phyloP scores from a whole-genome alignment of 1,284 basidiomycete species.

The Ganoderma leucocontextum region DNA sequence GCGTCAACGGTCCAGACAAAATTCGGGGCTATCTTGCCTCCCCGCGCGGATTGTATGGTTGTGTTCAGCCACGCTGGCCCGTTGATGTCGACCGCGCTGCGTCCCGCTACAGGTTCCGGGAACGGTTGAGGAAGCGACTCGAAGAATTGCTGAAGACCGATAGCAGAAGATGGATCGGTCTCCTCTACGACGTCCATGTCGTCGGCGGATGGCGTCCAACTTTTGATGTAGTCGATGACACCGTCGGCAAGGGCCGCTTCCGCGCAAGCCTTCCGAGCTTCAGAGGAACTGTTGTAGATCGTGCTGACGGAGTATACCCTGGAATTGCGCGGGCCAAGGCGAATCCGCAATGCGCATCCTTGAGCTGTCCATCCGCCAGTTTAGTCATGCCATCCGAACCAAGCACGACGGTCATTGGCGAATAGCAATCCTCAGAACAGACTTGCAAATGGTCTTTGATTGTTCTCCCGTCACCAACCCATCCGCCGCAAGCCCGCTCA shows the following conservation, averaged over 20 bases:
- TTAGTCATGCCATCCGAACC: slow-evolving; percentile 7
- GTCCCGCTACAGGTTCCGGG: slow-evolving; percentile 56
- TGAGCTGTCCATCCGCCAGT: slow-evolving; percentile 46
- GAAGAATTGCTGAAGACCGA: slow-evolving; percentile 61
- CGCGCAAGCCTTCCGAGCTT: slow-evolving; percentile 64
- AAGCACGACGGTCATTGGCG: neutral
- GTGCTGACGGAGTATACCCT: slow-evolving; percentile 60
- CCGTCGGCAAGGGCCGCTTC: slow-evolving; percentile 56
- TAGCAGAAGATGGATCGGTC: slow-evolving; percentile 15
- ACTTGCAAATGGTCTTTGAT: no score
- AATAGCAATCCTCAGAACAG: no score
- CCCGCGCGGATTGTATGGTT: slow-evolving; percentile 58
- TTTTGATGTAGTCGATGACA: slow-evolving; percentile 62
- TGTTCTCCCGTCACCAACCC: no score
- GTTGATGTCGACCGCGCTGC: slow-evolving; percentile 56
- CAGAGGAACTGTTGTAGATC: slow-evolving; percentile 45
- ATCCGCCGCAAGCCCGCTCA: no score
- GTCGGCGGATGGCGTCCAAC: slow-evolving; percentile 57
- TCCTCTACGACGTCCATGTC: slow-evolving; percentile 24
- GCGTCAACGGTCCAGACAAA: slow-evolving; percentile 56
- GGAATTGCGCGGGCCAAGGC: slow-evolving; percentile 54
- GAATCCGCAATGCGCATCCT: slow-evolving; percentile 64
- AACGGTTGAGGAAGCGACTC: slow-evolving; percentile 66
- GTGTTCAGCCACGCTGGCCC: slow-evolving; percentile 61
- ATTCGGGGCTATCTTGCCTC: slow-evolving; percentile 51